Conservation (phyloP, 495 filamentous ascomycete species). For the Jackrogersella minutella region DNA sequence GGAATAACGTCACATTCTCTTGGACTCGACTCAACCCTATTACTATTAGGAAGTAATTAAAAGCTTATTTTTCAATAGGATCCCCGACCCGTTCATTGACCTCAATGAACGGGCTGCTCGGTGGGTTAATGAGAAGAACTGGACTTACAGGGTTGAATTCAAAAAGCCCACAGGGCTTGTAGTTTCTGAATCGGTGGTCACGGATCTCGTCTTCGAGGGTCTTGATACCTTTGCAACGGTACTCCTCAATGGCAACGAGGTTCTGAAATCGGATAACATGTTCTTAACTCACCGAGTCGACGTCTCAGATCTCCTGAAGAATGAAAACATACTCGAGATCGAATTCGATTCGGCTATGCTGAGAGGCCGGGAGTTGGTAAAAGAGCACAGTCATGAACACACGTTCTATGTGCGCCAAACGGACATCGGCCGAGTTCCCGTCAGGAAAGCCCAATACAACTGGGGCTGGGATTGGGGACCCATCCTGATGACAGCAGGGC, state of each 20-base stretch:
- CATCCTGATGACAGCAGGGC: slow-evolving; percentile 73
- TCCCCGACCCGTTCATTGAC: slow-evolving; percentile 69
- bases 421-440: slow-evolving; percentile 51
- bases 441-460: slow-evolving; percentile 66
- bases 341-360: slow-evolving; percentile 54
- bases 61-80: slow-evolving; percentile 44
- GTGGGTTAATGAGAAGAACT: slow-evolving; percentile 76
- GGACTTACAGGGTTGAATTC: slow-evolving; percentile 59
- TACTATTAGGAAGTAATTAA: background rate
- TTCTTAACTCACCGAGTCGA: slow-evolving; percentile 65
- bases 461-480: slow-evolving; percentile 91
- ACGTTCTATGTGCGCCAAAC: slow-evolving; percentile 58
- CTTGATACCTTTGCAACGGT: slow-evolving; percentile 72
- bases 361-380: slow-evolving; percentile 50
- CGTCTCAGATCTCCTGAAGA: slow-evolving; percentile 37
- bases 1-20: background rate
- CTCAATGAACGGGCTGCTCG: slow-evolving; percentile 72
- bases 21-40: background rate
- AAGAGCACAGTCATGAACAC: slow-evolving; percentile 53
- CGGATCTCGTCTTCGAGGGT: slow-evolving; percentile 66
- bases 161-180: slow-evolving; percentile 59
- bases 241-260: slow-evolving; percentile 60
- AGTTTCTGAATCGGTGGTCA: slow-evolving; percentile 46
- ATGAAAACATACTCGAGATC: slow-evolving; percentile 49
- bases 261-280: slow-evolving; percentile 69